A percentile compares a stretch with the other conserved stretches of the same genome.
phyloP scores from a whole-genome alignment of 768 basidiomycete genomes.

The Termitomyces sp. region DNA sequence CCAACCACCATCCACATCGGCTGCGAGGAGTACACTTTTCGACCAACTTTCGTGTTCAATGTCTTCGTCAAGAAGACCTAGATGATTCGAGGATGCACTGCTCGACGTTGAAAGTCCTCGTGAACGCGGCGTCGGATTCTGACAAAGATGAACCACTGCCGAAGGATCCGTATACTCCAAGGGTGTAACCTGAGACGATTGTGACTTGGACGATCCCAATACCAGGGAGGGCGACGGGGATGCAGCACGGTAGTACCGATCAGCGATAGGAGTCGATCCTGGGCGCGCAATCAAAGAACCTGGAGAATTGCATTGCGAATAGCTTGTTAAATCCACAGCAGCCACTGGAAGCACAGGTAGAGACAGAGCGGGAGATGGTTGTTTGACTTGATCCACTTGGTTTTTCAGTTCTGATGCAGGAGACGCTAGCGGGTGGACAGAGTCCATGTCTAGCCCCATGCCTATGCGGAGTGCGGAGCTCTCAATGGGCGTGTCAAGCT shows the following conservation, averaged over 20 bases:
- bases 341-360: background rate
- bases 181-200: conserved; percentile 11
- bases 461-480: conserved; percentile 42
- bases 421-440: conserved; percentile 21
- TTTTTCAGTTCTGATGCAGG: background rate
- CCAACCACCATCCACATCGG: conserved; percentile 41
- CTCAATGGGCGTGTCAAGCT: conserved; percentile 59
- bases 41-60: conserved; percentile 62
- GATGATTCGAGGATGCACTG: conserved; percentile 38
- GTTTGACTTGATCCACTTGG: conserved; percentile 5
- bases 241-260: conserved; percentile 22
- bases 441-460: conserved; percentile 29
- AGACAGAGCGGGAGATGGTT: background rate
- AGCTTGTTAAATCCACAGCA: background rate
- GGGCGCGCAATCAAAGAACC: conserved; percentile 1
- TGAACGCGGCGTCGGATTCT: conserved; percentile 14
- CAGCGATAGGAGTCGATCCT: conserved; percentile 33
- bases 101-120: conserved; percentile 24
- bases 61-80: conserved; percentile 42
- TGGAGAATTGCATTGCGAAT: conserved; percentile 6
- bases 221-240: conserved; percentile 16
- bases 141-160: conserved; percentile 19
- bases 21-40: conserved; percentile 66
- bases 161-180: conserved; percentile 7
- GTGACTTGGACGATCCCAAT: conserved; percentile 16